A percentile compares a stretch with the other conserved stretches of the same genome.
These are phyloP conservation scores for Microbotryum intermedium DNA, from an alignment of 1,284 basidiomycete species.

Conservation along the genomic window DNA sequence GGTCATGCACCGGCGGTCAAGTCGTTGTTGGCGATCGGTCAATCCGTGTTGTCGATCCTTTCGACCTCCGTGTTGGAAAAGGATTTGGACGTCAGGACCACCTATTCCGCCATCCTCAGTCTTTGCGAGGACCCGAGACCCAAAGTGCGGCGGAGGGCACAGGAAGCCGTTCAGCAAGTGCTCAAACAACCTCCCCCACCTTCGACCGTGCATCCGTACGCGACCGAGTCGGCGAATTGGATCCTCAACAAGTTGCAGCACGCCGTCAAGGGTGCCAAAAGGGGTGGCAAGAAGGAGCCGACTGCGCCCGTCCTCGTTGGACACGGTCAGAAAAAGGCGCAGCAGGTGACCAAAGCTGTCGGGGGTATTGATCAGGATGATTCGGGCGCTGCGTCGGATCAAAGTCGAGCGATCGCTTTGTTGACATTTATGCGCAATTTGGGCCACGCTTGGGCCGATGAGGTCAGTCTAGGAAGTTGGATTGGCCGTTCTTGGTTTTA, in stretches of 20 bases:
- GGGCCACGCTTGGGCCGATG: constrained; percentile 57
- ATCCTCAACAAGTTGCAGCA: constrained; percentile 58
- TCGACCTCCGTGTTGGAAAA: constrained; percentile 60
- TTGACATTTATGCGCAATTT: constrained; percentile 58
- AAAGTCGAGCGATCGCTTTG: constrained; percentile 70
- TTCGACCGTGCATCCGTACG: constrained; percentile 71
- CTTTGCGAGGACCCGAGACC: constrained; percentile 80
- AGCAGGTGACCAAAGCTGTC: constrained; percentile 48
- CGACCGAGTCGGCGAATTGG: constrained; percentile 70
- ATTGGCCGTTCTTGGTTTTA: not conserved
- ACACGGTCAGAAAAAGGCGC: constrained; percentile 13
- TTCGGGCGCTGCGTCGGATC: constrained; percentile 42
- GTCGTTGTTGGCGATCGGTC: constrained; percentile 65
- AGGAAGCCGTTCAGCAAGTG: constrained; percentile 71
- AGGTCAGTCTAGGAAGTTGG: constrained; percentile 39
- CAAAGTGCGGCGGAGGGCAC: constrained; percentile 85
- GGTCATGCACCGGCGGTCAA: constrained; percentile 49
- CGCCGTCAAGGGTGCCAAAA: constrained; percentile 55
- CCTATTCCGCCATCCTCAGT: constrained; percentile 68
- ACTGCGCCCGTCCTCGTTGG: constrained; percentile 35
- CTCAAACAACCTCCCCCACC: constrained; percentile 67
- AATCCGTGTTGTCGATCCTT: constrained; percentile 56
- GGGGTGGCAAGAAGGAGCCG: constrained; percentile 56
- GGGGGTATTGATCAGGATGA: constrained; percentile 14
- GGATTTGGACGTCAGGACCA: constrained; percentile 58